Evolutionary conservation across 495 filamentous ascomycete genomes (phyloP), one percentile per base, ranked within the genome.

Genomic region (Daldinia vernicosa): DNA sequence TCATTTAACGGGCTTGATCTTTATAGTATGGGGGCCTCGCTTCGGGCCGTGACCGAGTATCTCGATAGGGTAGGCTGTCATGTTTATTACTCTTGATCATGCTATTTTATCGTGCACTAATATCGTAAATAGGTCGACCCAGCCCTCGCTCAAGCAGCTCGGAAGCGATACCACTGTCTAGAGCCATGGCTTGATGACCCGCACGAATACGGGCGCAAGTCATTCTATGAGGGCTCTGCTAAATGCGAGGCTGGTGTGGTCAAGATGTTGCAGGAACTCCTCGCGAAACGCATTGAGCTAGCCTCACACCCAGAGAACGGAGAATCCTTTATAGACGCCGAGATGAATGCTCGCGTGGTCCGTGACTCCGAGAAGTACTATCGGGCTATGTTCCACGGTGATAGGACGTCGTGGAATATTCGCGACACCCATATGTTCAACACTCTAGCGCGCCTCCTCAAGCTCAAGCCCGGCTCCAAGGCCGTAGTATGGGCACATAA

Each of bases 401-500:
- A 79, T 3, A 80, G 79, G 12, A 79, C 77, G 1, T 84, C 82
- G 7, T 87, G 85, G 85, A 85, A 84, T 26, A 70, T 86, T 58
- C 83, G 85, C 4, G 85, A 87, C 71, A 79, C 80, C 1, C 85
- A 87, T 62, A 86, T 86, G 84, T 84, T 85, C 58, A 76, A 83
- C 14, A 85, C 84, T 0, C 71, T 87, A 47, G 67, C 76, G 11
- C 80, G 85, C 11, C 54, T 86, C 0, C 63, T 86, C 17, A 74
- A 82, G 30, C 74, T 78, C 17, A 78, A 79, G 9, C 24, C 72
- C 28, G 72, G 74, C 8, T 62, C 75, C 19, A 87, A 87, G 33
- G 85, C 82, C 4, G 78, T 88, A 12, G 83, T 88, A 1, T 88
- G 85, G 85, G 85, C 85, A 55, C 85, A 87, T 50, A 87, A 87